Base-by-base conservation (phyloP, 331 rosid genomes). In the Pyracantha coccinea region DNA sequence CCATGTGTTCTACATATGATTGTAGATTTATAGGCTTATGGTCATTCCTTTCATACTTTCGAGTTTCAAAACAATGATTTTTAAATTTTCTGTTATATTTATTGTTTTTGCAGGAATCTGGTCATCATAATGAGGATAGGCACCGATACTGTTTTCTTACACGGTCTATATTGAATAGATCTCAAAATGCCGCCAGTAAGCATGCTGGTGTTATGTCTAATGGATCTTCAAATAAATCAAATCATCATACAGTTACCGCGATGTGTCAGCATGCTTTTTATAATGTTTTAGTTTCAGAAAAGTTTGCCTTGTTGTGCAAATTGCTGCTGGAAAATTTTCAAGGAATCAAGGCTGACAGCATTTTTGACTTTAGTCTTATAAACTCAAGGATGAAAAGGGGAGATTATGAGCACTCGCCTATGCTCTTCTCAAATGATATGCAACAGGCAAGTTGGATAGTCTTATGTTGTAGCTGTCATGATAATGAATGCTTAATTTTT, bases 371-470 rank as follows among this genome's bases (percentile, higher is more conserved):
- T 60, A 88, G 88, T 74, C 82, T 79, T 73, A 83, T 92, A 58
- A 84, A 83, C 88, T 83, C 85, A 60, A 87, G 92, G 89, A 87
- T 95, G 90, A 80, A 87, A 82, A 89, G 77, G 55, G 92, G 89
- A 59, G 84, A 75, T 75, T 95, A 95, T 77, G 96, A 92, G 82
- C 79, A 77, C 41, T 80, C 93, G 7, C 96, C 97, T 7, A 33
- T 64, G 72, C 97, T 90, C 81, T 90, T 95, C 92, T 86, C 86
- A 78, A 76, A 87, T 63, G 99, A 95, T 79, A 71, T 92, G 83
- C 91, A 90, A 80, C 91, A 88, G 99, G 99, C 80, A 82, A 79
- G 77, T 77, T 66, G 66, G 29, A 41, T 31, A 53, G n/a, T 72
- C 31, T 66, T 21, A 45, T 29, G 23, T 72, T 50, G 24, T 54